Percentiles rank a stretch among this genome's conserved stretches.
Evolutionary conservation across 768 basidiomycete species (phyloP).

Genomic region (Mycena alexandri): DNA sequence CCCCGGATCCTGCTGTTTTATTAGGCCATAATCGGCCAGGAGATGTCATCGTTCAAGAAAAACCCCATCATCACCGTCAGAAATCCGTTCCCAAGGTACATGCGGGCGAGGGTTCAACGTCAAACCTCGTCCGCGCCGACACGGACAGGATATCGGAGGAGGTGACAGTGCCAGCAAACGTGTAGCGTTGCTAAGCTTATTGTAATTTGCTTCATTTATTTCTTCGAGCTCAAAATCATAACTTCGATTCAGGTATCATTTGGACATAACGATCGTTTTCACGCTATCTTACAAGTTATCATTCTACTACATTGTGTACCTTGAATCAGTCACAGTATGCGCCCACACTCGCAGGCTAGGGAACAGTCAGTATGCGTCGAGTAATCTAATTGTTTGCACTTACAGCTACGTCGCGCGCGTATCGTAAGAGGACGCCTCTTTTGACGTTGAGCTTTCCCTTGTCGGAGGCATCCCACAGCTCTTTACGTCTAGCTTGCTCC

Average conservation of each 20-base stretch:
- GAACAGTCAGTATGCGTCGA: conserved; percentile 17
- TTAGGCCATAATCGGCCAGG: conserved; percentile 61
- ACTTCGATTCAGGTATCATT: not conserved
- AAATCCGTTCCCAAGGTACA: conserved; percentile 25
- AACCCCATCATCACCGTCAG: conserved; percentile 27
- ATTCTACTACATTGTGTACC: conserved; percentile 16
- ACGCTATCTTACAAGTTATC: conserved; percentile 29
- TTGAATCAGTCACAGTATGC: conserved; percentile 80
- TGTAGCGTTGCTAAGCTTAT: conserved; percentile 17
- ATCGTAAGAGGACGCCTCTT: conserved; percentile 82
- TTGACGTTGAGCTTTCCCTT: conserved; percentile 74
- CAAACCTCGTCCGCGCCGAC: conserved; percentile 22
- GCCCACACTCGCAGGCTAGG: conserved; percentile 83
- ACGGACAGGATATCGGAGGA: conserved; percentile 41
- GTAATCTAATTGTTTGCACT: conserved; percentile 48
- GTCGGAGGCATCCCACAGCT: conserved; percentile 78
- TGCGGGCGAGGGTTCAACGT: conserved; percentile 33
- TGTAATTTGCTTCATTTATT: not conserved
- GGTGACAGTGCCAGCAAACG: conserved; percentile 31
- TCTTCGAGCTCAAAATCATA: not conserved
- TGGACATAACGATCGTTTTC: conserved; percentile 4
- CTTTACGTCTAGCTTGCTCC: conserved; percentile 70
- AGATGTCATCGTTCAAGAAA: conserved; percentile 43
- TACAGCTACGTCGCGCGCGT: conserved; percentile 89
- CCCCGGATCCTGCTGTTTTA: conserved; percentile 78